A percentile compares a stretch with the other conserved stretches of the same genome.
These are phyloP conservation scores for Candida ovalis DNA, from an alignment of 805 yeast genomes.

Conservation along the genomic window DNA sequence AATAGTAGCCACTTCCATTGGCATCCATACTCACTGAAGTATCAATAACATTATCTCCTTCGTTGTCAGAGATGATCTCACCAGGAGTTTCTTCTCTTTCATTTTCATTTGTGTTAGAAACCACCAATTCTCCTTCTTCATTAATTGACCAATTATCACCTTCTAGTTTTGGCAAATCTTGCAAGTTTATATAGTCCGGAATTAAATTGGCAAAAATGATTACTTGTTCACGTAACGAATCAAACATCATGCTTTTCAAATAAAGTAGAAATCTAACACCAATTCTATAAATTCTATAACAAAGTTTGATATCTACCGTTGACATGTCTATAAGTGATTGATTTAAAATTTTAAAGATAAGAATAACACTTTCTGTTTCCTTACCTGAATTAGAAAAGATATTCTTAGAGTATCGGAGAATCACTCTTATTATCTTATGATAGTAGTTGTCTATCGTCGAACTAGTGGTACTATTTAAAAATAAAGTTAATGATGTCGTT, in stretches of 20 bases:
- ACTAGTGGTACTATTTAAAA: conserved; percentile 7
- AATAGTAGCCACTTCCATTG: background rate
- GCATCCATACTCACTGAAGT: background rate
- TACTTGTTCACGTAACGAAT: conserved; percentile 40
- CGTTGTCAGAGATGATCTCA: background rate
- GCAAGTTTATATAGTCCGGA: conserved; percentile 34
- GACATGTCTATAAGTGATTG: conserved; percentile 39
- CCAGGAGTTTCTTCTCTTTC: background rate
- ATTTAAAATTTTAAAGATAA: conserved; percentile 43
- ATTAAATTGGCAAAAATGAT: conserved; percentile 43
- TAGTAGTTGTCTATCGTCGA: conserved; percentile 10
- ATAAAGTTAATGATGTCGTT: conserved; percentile 14
- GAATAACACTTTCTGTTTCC: conserved; percentile 25
- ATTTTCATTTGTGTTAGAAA: background rate
- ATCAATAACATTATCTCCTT: conserved; percentile 1
- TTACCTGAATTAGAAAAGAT: conserved; percentile 16
- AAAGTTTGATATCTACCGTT: conserved; percentile 35
- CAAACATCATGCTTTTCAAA: conserved; percentile 40
- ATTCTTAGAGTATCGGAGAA: conserved; percentile 12
- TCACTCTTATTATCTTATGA: conserved; percentile 11
- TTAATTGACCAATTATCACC: conserved; percentile 27
- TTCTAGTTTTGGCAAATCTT: conserved; percentile 23
- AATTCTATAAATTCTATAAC: conserved; percentile 35
- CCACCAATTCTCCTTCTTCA: conserved; percentile 1
- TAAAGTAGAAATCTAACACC: conserved; percentile 36